Evolutionary conservation across 1,139 yeast species (phyloP), one percentile per base, ranked within the genome.

Genomic region (Yamadazyma spencermartinsiae): DNA sequence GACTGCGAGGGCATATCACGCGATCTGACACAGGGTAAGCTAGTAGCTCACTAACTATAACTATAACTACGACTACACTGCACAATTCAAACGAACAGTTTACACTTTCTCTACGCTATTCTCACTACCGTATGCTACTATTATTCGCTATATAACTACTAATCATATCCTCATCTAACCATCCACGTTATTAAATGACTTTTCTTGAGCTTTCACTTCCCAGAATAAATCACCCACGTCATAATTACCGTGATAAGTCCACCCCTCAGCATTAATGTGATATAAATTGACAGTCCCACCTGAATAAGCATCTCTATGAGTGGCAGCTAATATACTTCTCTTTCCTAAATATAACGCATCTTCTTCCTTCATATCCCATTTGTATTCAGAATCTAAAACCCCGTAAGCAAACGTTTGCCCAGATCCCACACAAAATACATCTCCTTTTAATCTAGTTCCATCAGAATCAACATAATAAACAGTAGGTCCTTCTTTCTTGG

Each of bases 341-440:
- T 90, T 90, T 48, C 98, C 99, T 49, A 92, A 76, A 55, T 85
- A 86, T 49, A 94, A 75, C 3, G 98, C 98, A 45, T 92, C 98
- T 48, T 92, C 98, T 7, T 86, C 94, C 1, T 86, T 60, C 49
- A 90, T 67, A 55, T 90, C 97, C 95, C 96, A 88, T 53, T 75
- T 78, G 67, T 88, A 86, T 53, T 86, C 89, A 26, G 95, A 79
- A 62, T 92, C 99, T 50, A 92, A 74, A 18, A 92, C 98, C 74
- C 99, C 98, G 58, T 92, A 92, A n/a, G 99, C 99, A 67, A 92
- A 92, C 1, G 98, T 92, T 68, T 92, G 98, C 65, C 99, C 99
- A 1, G 98, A 90, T 34, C 99, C 99, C 25, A 92, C 99, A 73
- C 97, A 89, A 66, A 94, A 94, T 48, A 89, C 56, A 57, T 92